phyloP scores from a whole-genome alignment of 331 rosid species.

The Quercus phellos region DNA sequence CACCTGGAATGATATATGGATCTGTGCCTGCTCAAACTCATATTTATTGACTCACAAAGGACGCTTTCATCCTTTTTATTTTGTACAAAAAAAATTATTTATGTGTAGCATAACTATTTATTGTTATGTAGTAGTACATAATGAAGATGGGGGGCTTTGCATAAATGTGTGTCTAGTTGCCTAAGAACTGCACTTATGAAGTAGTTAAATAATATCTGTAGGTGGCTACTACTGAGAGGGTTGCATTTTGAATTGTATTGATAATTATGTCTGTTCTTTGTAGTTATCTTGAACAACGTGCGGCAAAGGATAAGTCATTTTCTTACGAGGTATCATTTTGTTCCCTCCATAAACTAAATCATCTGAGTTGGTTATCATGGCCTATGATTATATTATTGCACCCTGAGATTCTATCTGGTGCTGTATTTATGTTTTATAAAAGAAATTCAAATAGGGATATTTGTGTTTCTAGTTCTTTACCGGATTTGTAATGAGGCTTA shows the following conservation, averaged over 20 bases:
- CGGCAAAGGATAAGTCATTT: slow-evolving; percentile 69
- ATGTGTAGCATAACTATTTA: neutral
- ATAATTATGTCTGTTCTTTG: slow-evolving; percentile 22
- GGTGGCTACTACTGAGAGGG: slow-evolving; percentile 5
- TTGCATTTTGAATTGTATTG: slow-evolving; percentile 6
- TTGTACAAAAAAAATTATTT: neutral
- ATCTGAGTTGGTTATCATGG: neutral
- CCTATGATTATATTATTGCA: neutral
- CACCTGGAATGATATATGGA: neutral
- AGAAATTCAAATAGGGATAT: neutral
- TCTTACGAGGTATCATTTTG: slow-evolving; percentile 70
- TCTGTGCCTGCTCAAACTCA: neutral
- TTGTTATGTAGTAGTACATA: neutral
- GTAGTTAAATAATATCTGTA: slow-evolving; percentile 16
- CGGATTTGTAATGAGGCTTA: neutral
- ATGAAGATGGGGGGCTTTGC: neutral
- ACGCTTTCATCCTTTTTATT: neutral
- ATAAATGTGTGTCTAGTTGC: neutral
- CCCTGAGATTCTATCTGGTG: neutral
- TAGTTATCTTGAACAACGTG: slow-evolving; percentile 87
- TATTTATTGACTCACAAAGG: neutral
- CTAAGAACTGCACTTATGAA: neutral
- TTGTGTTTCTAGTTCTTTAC: neutral
- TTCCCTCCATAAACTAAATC: neutral
- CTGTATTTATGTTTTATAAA: neutral